Evolutionary conservation across 2,329 filamentous ascomycete species (phyloP), one percentile per base, ranked within the genome.

Genomic region (Triangularia setosa): DNA sequence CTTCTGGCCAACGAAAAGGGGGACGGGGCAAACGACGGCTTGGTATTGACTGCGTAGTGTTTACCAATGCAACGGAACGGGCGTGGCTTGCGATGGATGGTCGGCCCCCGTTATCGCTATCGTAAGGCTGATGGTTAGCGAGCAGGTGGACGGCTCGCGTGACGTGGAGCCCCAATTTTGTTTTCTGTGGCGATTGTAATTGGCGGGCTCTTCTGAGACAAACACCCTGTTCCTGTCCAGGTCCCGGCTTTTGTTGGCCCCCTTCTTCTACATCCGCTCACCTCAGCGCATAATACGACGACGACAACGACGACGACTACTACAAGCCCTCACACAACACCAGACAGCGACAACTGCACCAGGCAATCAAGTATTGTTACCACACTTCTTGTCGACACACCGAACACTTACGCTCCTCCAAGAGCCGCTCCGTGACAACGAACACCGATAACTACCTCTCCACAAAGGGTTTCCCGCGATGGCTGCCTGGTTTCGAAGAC

Each of bases 401-500:
- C 40, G 18, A 48, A 12, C 40, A 7, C 40, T 48, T 21, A n/a
- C n/a, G n/a, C 12, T 7, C 7, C 33, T 14, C 16, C 33, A 14
- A 18, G 33, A 40, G 33, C n/a, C n/a, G n/a, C 40, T 21, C 40
- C 40, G 40, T 48, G 40, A 48, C 18, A n/a, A 48, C 40, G 40
- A 18, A 44, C 5, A 21, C 40, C n/a, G 3, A 6, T 6, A 2
- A 9, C 3, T n/a, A 18, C 8, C 40, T 21, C n/a, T 7, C 40
- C 21, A 48, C 40, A 23, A 48, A 48, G 40, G n/a, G 40, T 8
- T 48, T 60, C 58, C 40, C 58, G 35, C 25, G 27, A 60, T 60
- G 58, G 58, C 40, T 60, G 58, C 58, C 58, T 60, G 58, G 58
- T 53, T 60, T 12, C 58, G 24, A 60, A 60, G 58, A 60, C 58